Percentiles rank a stretch among this genome's conserved stretches.
phyloP scores from a whole-genome alignment of 352 stramenopile genomes.

The Globisporangium heterothallicum region DNA sequence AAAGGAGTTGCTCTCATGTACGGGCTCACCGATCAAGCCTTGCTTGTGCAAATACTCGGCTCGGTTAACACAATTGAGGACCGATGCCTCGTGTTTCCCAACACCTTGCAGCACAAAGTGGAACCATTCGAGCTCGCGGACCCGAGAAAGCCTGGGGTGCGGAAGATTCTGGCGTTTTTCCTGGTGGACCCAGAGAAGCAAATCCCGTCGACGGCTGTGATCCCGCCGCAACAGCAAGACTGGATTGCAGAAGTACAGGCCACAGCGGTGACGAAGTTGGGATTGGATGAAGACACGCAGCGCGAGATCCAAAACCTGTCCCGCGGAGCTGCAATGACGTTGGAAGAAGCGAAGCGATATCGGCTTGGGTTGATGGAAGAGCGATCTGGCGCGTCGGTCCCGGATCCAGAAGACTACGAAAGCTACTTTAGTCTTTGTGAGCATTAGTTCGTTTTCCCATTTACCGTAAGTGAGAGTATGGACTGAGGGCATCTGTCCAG shows the following conservation, averaged over 20 bases:
- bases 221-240: slow-evolving; percentile 34
- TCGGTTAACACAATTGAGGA: slow-evolving; percentile 16
- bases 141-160: slow-evolving; percentile 19
- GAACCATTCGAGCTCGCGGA: slow-evolving; percentile 39
- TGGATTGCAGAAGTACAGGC: slow-evolving; percentile 18
- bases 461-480: no score
- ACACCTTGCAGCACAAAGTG: slow-evolving; percentile 36
- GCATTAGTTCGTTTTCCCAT: slow-evolving; percentile 6
- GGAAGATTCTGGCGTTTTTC: slow-evolving; percentile 50
- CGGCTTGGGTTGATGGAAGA: slow-evolving; percentile 28
- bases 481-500: neutral
- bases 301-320: slow-evolving; percentile 18
- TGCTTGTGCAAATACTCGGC: slow-evolving; percentile 23
- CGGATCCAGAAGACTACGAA: slow-evolving; percentile 6
- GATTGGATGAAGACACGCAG: slow-evolving; percentile 10
- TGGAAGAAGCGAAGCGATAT: slow-evolving; percentile 18
- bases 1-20: slow-evolving; percentile 24
- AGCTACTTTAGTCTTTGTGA: slow-evolving; percentile 12
- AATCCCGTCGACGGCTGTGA: slow-evolving; percentile 27
- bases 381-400: slow-evolving; percentile 4
- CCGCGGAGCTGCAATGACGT: slow-evolving; percentile 13
- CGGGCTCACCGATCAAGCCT: slow-evolving; percentile 15
- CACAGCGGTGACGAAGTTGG: slow-evolving; percentile 4
- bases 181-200: slow-evolving; percentile 26
- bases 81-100: slow-evolving; percentile 36